Evolutionary conservation across 305 asterid species (phyloP).

Genomic region (Solanum hybrid): DNA sequence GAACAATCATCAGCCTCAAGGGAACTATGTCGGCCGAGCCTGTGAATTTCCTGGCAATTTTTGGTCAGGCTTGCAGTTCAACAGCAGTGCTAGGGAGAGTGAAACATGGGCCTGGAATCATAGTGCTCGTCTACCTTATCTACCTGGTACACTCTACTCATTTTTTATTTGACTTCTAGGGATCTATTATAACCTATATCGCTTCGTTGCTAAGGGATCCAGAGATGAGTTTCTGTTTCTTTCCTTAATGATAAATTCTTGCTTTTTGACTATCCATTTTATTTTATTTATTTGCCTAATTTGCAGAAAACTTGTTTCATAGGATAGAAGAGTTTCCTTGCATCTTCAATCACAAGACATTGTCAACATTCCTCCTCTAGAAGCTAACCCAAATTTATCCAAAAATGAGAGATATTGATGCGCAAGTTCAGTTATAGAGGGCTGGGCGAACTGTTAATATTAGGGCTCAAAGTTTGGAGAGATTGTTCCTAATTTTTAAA

Average conservation of each 20-base stretch:
- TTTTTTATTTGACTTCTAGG: neutral
- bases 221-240: neutral
- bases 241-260: neutral
- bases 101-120: constrained; percentile 43
- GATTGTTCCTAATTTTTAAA: neutral
- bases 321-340: neutral
- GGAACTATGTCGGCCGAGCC: constrained; percentile 44
- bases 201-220: neutral
- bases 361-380: neutral
- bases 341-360: neutral
- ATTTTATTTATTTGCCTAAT: neutral
- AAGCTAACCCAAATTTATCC: neutral
- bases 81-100: constrained; percentile 16
- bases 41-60: constrained; percentile 44
- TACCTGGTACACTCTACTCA: constrained; percentile 40
- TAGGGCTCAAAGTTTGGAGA: neutral
- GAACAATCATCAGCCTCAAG: constrained; percentile 42
- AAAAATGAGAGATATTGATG: neutral
- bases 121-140: constrained; percentile 40
- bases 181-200: neutral
- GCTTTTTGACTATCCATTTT: neutral
- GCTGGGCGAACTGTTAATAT: neutral
- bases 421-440: neutral
- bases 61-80: constrained; percentile 26
- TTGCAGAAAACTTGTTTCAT: neutral